Percentiles rank a stretch among this genome's conserved stretches.
Evolutionary conservation across 306 rosid species (phyloP).

Genomic region (Quercus wislizeni): DNA sequence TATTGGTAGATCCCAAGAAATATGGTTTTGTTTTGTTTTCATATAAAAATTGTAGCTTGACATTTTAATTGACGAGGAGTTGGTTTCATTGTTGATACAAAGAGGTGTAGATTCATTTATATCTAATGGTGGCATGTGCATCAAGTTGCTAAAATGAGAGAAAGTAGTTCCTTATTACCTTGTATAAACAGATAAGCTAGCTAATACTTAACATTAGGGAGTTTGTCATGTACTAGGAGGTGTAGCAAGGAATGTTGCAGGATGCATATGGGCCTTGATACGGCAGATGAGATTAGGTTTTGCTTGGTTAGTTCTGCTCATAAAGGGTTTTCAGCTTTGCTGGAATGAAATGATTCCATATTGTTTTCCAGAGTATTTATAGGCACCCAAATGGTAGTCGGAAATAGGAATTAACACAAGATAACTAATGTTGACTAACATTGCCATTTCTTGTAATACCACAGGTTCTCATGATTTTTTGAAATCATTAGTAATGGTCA

Average conservation of each 20-base stretch:
- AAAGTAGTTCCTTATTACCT: neutral
- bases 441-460: neutral
- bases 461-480: neutral
- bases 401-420: neutral
- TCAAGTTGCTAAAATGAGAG: neutral
- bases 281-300: slow-evolving; percentile 51
- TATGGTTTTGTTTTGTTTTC: no score
- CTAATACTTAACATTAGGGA: neutral
- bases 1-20: no score
- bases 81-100: neutral
- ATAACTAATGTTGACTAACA: neutral
- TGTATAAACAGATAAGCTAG: neutral
- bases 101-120: neutral
- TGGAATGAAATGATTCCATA: neutral
- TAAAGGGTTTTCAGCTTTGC: no score
- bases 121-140: neutral
- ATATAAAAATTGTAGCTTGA: neutral
- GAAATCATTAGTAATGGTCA: no score
- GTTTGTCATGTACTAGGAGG: slow-evolving; percentile 75
- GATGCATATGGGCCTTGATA: slow-evolving; percentile 84
- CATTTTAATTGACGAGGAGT: neutral
- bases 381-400: neutral
- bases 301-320: no score
- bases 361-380: neutral
- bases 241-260: slow-evolving; percentile 90